phyloP scores from a whole-genome alignment of 208 protist species.

The Trypanosoma platydactyli region DNA sequence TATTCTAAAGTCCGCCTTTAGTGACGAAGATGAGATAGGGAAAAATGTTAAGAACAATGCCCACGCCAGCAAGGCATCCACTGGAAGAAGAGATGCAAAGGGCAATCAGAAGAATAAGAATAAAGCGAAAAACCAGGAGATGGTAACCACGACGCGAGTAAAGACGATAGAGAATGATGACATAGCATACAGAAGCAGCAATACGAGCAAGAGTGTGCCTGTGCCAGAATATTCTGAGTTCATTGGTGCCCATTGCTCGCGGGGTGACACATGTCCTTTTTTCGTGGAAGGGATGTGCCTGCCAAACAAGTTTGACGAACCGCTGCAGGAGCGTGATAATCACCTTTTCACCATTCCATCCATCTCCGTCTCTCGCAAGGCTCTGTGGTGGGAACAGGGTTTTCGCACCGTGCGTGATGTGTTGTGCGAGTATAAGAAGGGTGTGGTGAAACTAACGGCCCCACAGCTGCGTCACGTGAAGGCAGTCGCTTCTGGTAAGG shows the following conservation, averaged over 20 bases:
- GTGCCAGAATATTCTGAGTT: conserved; percentile 54
- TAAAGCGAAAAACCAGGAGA: conserved; percentile 14
- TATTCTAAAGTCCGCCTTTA: conserved; percentile 27
- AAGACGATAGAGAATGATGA: conserved; percentile 10
- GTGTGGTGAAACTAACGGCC: conserved; percentile 67
- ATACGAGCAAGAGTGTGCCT: conserved; percentile 1
- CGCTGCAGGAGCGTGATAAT: conserved; percentile 65
- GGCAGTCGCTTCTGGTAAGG: conserved; percentile 52
- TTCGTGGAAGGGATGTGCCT: conserved; percentile 85
- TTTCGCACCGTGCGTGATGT: conserved; percentile 74
- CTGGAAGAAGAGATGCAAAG: conserved; percentile 8
- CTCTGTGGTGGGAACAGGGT: conserved; percentile 76
- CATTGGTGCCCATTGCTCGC: conserved; percentile 70
- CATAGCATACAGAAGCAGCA: background rate
- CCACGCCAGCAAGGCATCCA: conserved; percentile 8
- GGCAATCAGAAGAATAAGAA: conserved; percentile 16
- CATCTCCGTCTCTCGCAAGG: conserved; percentile 66
- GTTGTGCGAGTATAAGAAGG: conserved; percentile 55
- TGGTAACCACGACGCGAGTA: background rate
- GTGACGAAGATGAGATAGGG: background rate
- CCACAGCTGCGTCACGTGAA: conserved; percentile 84
- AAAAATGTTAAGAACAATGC: conserved; percentile 1
- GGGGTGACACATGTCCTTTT: conserved; percentile 77
- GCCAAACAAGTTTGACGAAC: conserved; percentile 65
- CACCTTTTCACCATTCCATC: conserved; percentile 88